Conservation (phyloP, 2,329 filamentous ascomycete genomes). For the Capronia epimyces region DNA sequence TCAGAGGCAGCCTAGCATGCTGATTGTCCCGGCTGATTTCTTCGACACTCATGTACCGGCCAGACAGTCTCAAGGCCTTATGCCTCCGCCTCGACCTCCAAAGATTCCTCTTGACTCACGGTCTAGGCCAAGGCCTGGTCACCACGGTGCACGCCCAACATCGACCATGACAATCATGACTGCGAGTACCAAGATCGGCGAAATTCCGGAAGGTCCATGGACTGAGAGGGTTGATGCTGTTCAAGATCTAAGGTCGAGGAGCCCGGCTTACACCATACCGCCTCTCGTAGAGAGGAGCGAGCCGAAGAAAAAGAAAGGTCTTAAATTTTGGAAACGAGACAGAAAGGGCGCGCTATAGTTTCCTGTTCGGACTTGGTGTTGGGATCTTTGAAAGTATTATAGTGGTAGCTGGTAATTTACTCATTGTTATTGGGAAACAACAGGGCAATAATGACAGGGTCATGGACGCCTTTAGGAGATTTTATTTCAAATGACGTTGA, state of each 20-base stretch:
- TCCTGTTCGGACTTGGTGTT: too few relatives aligned
- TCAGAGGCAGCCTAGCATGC: conserved; percentile 21
- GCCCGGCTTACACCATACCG: conserved; percentile 21
- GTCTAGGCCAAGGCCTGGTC: background rate
- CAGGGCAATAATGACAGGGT: too few relatives aligned
- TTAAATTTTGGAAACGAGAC: conserved; percentile 28
- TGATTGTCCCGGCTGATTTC: conserved; percentile 23
- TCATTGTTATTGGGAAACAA: too few relatives aligned
- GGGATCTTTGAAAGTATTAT: too few relatives aligned
- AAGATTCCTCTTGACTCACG: conserved; percentile 18
- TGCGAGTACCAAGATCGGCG: conserved; percentile 62
- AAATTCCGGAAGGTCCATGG: conserved; percentile 40
- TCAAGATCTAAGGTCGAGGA: conserved; percentile 7
- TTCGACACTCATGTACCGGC: conserved; percentile 4
- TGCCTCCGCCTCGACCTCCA: conserved; percentile 12
- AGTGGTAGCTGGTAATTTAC: too few relatives aligned
- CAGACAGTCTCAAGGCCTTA: background rate
- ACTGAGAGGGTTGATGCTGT: conserved; percentile 8
- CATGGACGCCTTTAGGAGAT: background rate
- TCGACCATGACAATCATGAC: conserved; percentile 50
- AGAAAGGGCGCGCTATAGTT: background rate
- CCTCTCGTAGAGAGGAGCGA: conserved; percentile 16
- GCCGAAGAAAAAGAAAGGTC: conserved; percentile 21
- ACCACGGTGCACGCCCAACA: conserved; percentile 12
- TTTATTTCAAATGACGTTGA: background rate